Evolutionary conservation across 306 rosid species (phyloP).

Genomic region (Lithocarpus polystachyus): DNA sequence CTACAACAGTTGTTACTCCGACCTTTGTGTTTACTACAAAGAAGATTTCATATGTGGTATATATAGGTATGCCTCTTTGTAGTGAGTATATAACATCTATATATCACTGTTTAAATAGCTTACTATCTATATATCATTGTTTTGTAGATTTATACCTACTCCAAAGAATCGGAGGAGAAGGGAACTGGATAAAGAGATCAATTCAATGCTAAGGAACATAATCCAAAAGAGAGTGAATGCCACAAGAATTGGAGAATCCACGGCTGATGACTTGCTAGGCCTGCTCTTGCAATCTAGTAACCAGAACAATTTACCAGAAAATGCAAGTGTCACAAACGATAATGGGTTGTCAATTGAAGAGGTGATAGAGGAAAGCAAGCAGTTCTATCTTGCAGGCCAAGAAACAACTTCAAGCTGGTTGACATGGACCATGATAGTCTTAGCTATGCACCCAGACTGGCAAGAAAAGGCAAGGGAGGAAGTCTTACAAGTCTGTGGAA

Average conservation of each 20-base stretch:
- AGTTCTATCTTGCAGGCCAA: conserved; percentile 50
- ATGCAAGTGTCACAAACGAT: neutral
- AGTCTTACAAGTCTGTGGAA: conserved; percentile 36
- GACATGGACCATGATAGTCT: conserved; percentile 44
- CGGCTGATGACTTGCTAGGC: conserved; percentile 40
- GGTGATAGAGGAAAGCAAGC: conserved; percentile 52
- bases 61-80: neutral
- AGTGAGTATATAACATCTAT: neutral
- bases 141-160: conserved; percentile 44
- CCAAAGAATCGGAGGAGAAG: conserved; percentile 43
- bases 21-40: neutral
- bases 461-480: conserved; percentile 58
- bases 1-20: neutral
- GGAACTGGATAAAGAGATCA: conserved; percentile 38
- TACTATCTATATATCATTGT: neutral
- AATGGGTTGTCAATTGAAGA: conserved; percentile 41
- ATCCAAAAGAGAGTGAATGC: conserved; percentile 29
- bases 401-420: conserved; percentile 49
- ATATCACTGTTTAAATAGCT: neutral
- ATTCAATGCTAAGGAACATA: conserved; percentile 28
- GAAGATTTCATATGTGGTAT: neutral
- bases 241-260: conserved; percentile 22
- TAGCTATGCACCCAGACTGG: conserved; percentile 51
- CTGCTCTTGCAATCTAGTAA: conserved; percentile 34
- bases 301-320: conserved; percentile 22